Evolutionary conservation across 495 filamentous ascomycete species (phyloP).

Genomic region (Bacidia gigantensis): DNA sequence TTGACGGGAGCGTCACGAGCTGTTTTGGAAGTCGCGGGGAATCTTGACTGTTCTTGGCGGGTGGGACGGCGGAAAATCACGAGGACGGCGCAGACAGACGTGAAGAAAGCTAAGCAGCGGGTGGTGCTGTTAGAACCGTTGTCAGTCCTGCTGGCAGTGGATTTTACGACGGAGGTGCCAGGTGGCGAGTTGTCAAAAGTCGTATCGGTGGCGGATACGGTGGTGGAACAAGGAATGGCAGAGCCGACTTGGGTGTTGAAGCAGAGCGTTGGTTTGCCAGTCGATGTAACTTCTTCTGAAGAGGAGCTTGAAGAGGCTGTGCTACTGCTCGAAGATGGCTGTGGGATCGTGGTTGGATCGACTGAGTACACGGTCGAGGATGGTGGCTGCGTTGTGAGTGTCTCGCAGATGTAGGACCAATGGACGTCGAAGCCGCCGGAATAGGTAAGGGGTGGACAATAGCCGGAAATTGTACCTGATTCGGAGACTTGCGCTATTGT

Average conservation of each 20-base stretch:
- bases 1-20: no score
- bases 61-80: no score
- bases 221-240: not conserved
- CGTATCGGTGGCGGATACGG: not conserved
- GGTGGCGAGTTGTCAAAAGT: not conserved
- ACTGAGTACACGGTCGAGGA: not conserved
- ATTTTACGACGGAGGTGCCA: not conserved
- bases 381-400: not conserved
- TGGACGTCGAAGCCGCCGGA: not conserved
- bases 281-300: not conserved
- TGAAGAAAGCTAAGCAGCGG: not conserved
- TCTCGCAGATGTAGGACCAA: not conserved
- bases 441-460: not conserved
- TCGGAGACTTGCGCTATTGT: not conserved
- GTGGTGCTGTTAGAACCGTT: not conserved
- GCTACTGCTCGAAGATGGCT: not conserved
- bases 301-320: not conserved
- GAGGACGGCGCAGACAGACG: not conserved
- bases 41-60: no score
- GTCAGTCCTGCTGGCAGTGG: slow-evolving; percentile 1
- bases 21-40: no score
- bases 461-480: not conserved
- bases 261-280: slow-evolving; percentile 8
- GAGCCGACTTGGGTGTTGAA: slow-evolving; percentile 7
- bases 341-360: not conserved